A percentile compares a stretch with the other conserved stretches of the same genome.
Conservation (phyloP, 2,329 filamentous ascomycete genomes). For the Coniochaeta sp. region DNA sequence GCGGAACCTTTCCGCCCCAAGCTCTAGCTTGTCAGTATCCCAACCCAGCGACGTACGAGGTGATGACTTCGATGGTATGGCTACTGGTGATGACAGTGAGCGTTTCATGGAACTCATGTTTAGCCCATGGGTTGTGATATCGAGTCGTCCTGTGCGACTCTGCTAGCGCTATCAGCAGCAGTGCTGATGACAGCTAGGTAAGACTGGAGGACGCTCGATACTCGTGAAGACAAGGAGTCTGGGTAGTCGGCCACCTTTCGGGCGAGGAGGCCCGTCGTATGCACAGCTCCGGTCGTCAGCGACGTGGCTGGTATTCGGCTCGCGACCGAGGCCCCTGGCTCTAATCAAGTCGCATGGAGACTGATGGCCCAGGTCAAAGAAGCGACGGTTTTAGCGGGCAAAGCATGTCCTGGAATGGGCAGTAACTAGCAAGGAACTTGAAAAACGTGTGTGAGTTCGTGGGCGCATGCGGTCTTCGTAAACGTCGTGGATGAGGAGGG, state of each 20-base stretch:
- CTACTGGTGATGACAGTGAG: constrained; percentile 55
- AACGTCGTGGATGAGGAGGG: background rate
- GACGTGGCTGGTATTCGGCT: background rate
- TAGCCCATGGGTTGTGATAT: constrained; percentile 31
- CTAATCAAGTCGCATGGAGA: constrained; percentile 1
- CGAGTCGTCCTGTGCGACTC: background rate
- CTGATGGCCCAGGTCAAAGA: background rate
- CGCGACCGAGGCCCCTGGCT: background rate
- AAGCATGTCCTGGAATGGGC: background rate
- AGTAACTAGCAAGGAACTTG: background rate
- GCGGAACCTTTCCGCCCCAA: background rate
- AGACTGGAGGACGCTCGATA: background rate
- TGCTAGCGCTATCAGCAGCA: background rate
- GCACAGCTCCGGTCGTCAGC: background rate
- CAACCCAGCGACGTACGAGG: constrained; percentile 45
- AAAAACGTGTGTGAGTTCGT: background rate
- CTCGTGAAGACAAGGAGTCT: background rate
- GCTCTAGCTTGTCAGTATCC: background rate
- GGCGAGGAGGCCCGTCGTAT: background rate
- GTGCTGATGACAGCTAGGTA: too few species aligned
- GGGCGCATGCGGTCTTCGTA: background rate
- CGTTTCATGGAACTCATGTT: constrained; percentile 57
- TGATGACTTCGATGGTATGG: constrained; percentile 45
- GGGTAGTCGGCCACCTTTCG: background rate
- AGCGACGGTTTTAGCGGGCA: background rate